Percentiles rank a stretch among this genome's conserved stretches.
phyloP scores from a whole-genome alignment of 306 rosid genomes.

The Begonia masoniana region DNA sequence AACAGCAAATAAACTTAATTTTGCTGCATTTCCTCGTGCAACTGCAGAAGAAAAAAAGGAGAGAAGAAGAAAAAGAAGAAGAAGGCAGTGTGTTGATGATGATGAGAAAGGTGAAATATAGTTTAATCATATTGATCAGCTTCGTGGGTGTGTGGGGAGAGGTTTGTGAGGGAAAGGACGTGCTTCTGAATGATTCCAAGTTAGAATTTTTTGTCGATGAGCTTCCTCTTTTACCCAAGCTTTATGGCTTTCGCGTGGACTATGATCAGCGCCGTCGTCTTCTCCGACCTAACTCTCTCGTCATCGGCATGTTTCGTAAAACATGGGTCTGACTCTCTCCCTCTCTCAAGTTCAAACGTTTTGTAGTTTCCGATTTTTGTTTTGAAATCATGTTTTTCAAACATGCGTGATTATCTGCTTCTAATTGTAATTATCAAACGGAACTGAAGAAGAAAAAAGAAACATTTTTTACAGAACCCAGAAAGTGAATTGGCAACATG shows the following conservation, averaged over 20 bases:
- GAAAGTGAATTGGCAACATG: no score
- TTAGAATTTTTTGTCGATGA: conserved; percentile 61
- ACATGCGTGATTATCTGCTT: no score
- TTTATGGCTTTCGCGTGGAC: conserved; percentile 21
- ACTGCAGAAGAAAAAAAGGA: no score
- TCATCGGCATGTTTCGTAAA: conserved; percentile 66
- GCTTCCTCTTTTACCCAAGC: conserved; percentile 47
- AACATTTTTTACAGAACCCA: neutral
- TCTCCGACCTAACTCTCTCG: conserved; percentile 33
- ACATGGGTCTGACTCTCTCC: conserved; percentile 39
- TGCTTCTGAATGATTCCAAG: conserved; percentile 19
- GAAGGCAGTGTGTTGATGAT: no score
- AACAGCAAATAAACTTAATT: no score
- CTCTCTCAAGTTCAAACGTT: neutral
- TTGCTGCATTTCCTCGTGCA: no score
- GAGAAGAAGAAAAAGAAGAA: no score
- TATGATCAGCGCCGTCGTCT: conserved; percentile 13
- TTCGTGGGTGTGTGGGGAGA: no score
- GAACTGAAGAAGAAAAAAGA: neutral
- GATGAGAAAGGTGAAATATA: no score
- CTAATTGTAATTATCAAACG: neutral
- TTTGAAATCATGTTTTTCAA: neutral
- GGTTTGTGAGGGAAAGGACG: no score
- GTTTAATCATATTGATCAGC: no score
- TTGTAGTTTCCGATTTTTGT: neutral